phyloP scores from a whole-genome alignment of 1,284 basidiomycete species.

The Sutorius eximius region DNA sequence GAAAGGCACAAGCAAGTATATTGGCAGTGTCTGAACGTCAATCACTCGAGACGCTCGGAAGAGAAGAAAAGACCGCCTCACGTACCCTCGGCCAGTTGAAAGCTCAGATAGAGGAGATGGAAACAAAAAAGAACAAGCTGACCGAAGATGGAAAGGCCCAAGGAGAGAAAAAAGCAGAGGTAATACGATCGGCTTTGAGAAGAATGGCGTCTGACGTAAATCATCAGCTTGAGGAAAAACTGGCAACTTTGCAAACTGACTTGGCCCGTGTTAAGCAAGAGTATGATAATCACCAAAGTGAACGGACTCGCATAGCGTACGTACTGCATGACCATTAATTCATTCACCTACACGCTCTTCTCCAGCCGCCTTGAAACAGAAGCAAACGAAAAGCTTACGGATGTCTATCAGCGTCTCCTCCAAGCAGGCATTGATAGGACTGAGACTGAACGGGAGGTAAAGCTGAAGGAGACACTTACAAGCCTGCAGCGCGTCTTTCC shows the following conservation, averaged over 20 bases:
- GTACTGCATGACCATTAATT: conserved; percentile 26
- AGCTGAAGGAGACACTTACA: conserved; percentile 82
- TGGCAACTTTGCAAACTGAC: conserved; percentile 53
- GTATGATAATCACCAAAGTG: conserved; percentile 72
- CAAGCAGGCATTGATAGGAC: conserved; percentile 85
- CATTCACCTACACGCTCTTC: background rate
- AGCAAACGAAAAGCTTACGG: conserved; percentile 87
- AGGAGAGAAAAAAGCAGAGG: conserved; percentile 60
- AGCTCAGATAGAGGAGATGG: conserved; percentile 67
- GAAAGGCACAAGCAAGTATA: conserved; percentile 76
- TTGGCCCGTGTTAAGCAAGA: conserved; percentile 65
- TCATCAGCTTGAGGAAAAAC: conserved; percentile 61
- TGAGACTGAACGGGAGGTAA: conserved; percentile 83
- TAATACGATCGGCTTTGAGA: conserved; percentile 30
- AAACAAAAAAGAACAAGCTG: conserved; percentile 62
- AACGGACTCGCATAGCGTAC: conserved; percentile 71
- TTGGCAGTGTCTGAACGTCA: conserved; percentile 88
- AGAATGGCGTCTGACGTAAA: conserved; percentile 1
- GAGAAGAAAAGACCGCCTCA: conserved; percentile 77
- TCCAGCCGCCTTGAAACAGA: conserved; percentile 85
- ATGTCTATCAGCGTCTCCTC: conserved; percentile 81
- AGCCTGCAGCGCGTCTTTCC: conserved; percentile 88
- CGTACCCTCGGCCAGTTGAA: conserved; percentile 69
- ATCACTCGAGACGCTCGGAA: conserved; percentile 75
- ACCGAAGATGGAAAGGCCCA: conserved; percentile 59